Conservation (phyloP, 208 protist genomes). For the Trypanosoma congolense region DNA sequence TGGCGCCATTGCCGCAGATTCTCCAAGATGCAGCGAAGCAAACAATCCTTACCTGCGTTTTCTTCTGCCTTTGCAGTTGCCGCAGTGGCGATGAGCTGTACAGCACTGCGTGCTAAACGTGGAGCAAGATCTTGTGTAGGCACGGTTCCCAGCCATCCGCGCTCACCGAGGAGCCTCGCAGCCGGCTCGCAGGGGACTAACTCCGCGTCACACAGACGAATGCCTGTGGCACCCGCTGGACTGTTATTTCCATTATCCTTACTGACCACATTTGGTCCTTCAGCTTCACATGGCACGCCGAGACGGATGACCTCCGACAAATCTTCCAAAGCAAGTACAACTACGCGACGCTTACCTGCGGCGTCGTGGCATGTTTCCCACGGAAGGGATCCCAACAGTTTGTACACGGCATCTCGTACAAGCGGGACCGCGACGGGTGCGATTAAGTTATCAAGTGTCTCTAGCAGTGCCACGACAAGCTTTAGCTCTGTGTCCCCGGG, state of each 20-base stretch:
- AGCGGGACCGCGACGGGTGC: constrained; percentile 4
- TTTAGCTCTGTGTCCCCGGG: constrained; percentile 47
- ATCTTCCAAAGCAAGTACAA: constrained; percentile 15
- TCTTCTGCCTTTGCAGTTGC: neutral
- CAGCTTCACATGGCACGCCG: constrained; percentile 4
- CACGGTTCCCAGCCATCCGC: neutral
- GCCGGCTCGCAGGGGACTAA: neutral
- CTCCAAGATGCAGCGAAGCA: constrained; percentile 2
- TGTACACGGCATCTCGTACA: constrained; percentile 18
- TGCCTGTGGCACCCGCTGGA: too few species aligned
- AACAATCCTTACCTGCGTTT: neutral
- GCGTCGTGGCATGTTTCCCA: constrained; percentile 12
- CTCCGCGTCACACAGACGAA: neutral
- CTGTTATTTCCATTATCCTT: too few species aligned
- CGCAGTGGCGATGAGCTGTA: constrained; percentile 7
- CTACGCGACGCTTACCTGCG: constrained; percentile 5
- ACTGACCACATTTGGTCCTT: neutral
- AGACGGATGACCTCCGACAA: constrained; percentile 10
- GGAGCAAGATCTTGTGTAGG: constrained; percentile 1
- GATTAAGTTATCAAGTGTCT: constrained; percentile 19
- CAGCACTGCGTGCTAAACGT: constrained; percentile 1
- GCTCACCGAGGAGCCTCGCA: constrained; percentile 3
- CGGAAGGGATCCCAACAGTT: neutral
- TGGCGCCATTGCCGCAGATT: constrained; percentile 9
- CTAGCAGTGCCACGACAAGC: constrained; percentile 62